Base-by-base conservation (phyloP, 768 basidiomycete genomes). In the Collybiopsis confluens region DNA sequence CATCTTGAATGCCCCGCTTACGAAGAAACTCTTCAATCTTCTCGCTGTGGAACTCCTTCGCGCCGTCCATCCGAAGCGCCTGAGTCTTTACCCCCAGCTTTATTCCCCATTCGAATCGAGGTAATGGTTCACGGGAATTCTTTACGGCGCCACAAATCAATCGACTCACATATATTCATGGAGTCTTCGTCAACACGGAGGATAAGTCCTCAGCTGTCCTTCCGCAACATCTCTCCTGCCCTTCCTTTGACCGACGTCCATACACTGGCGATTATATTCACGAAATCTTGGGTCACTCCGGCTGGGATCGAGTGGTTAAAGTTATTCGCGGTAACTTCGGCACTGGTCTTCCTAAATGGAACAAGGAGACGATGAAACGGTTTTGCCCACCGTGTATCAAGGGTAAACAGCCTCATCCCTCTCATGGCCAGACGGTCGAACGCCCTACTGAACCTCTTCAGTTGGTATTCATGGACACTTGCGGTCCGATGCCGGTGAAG, bases 1-100 rank as follows among this genome's bases (percentile, higher is more conserved):
- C 58, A 7, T 61, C 54, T 2, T 28, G 50, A 51, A 69, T 68
- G 6, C 68, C 68, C 23, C 59, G 26, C 35, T 59, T n/a, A 2
- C 18, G 15, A 10, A 52, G 30, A 42, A 18, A 35, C 1, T n/a
- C 20, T 24, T 8, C 16, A 8, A 38, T 23, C n/a, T 40, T 21
- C 21, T 16, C 41, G 15, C 33, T 43, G 15, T 27, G 23, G 24
- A 54, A 45, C 26, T 54, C 43, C 43, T 45, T 45, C 16, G 9
- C 50, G 21, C 40, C 40, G 42, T 52, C 40, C 8, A 40, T 13
- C 20, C 50, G 50, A 13, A 24, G 11, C 18, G 2, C 18, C 21
- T 23, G 11, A 33, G n/a, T n/a, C n/a, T n/a, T n/a, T n/a, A n/a
- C n/a, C n/a, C n/a, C n/a, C n/a, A n/a, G n/a, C n/a, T n/a, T n/a